These are phyloP conservation scores for Ganoderma sinense DNA, from an alignment of 1,284 basidiomycete species.

Conservation along the genomic window DNA sequence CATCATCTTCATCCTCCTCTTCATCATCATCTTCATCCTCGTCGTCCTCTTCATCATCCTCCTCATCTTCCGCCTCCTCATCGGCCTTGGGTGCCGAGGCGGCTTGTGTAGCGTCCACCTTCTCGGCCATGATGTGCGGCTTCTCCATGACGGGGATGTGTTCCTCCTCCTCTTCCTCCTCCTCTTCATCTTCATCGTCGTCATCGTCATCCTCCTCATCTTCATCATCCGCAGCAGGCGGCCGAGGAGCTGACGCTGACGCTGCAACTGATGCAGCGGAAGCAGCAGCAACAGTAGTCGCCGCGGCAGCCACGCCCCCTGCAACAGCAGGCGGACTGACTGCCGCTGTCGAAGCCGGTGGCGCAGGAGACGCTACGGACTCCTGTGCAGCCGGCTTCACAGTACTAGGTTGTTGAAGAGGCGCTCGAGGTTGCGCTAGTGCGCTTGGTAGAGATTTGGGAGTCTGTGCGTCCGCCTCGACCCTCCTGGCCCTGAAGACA, in stretches of 20 bases:
- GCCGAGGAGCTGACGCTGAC: not conserved
- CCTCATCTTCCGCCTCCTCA: not conserved
- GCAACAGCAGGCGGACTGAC: not conserved
- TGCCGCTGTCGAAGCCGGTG: not conserved
- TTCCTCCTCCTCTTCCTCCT: constrained; percentile 15
- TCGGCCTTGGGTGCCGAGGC: not conserved
- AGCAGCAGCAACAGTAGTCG: not conserved
- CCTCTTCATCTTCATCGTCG: constrained; percentile 15
- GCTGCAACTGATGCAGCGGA: not conserved
- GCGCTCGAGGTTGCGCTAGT: not conserved
- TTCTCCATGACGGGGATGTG: constrained; percentile 10
- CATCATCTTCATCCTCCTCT: constrained; percentile 1
- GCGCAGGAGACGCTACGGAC: constrained; percentile 1
- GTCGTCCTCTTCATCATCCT: constrained; percentile 4
- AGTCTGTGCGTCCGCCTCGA: constrained; percentile 6
- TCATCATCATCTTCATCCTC: constrained; percentile 4
- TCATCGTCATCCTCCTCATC: constrained; percentile 12
- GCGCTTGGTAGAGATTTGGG: not conserved
- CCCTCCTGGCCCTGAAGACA: constrained; percentile 35
- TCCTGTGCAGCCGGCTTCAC: constrained; percentile 3
- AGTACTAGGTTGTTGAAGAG: not conserved
- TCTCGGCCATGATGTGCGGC: constrained; percentile 6
- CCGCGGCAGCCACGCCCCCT: not conserved
- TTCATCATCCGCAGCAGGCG: constrained; percentile 7
- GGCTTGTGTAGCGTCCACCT: not conserved